Evolutionary conservation across 2,329 filamentous ascomycete species (phyloP).

Genomic region (Trichoderma sp.): DNA sequence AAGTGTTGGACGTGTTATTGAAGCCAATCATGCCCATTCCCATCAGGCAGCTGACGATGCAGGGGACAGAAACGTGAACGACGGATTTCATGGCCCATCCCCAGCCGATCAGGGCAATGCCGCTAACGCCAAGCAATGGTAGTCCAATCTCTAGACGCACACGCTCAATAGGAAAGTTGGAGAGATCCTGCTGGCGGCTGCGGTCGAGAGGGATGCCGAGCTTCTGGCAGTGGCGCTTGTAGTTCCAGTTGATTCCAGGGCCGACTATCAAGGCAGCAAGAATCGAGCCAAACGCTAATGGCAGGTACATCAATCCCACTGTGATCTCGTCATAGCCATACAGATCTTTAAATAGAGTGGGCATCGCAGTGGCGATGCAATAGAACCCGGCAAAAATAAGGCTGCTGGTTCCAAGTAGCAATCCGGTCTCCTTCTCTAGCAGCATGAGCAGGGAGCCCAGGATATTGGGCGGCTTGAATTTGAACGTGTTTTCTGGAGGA

Average conservation of each 20-base stretch:
- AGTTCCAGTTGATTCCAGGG: constrained; percentile 64
- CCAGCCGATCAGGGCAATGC: constrained; percentile 46
- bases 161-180: constrained; percentile 49
- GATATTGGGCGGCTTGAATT: constrained; percentile 41
- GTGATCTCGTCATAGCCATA: constrained; percentile 59
- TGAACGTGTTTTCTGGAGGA: constrained; percentile 27
- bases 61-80: constrained; percentile 44
- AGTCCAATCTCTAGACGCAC: constrained; percentile 48
- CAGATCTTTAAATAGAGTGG: constrained; percentile 42
- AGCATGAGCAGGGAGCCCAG: constrained; percentile 41
- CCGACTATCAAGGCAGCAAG: constrained; percentile 47
- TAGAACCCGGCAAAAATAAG: constrained; percentile 51
- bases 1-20: constrained; percentile 50
- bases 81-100: constrained; percentile 49
- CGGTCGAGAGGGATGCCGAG: constrained; percentile 52
- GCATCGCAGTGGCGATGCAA: constrained; percentile 45
- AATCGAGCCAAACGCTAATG: constrained; percentile 49
- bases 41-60: constrained; percentile 45
- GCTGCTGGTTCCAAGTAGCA: constrained; percentile 44
- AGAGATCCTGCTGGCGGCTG: constrained; percentile 49
- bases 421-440: constrained; percentile 40
- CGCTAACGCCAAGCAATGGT: constrained; percentile 50
- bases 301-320: constrained; percentile 53
- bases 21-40: constrained; percentile 52
- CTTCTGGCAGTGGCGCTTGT: constrained; percentile 54